Evolutionary conservation across 345 rosid genomes (phyloP), one percentile per base, ranked within the genome.

Genomic region (Boechera stricta): DNA sequence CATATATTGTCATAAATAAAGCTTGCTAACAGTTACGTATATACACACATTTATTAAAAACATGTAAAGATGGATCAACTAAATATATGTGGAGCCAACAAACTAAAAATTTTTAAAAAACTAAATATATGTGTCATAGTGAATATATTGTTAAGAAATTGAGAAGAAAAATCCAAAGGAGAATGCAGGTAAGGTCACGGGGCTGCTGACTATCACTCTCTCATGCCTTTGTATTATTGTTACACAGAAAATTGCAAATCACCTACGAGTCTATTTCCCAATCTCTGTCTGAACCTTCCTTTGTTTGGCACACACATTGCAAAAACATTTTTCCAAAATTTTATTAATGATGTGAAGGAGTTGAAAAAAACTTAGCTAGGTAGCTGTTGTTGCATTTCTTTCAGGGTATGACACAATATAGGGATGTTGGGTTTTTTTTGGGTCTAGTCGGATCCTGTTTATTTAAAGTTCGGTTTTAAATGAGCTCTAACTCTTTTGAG

Each of bases 171-270:
- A 21, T 32, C 57, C 55, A 47, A 47, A 59, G 67, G 47, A 66
- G n/a, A 33, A 33, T 71, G 57, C 66, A 45, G 67, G 57, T 71
- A 71, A 24, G 67, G 57, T 71, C 75, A 71, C 75, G 56, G 75
- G 67, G 9, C 2, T 32, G 56, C 16, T 47, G 36, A 5, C 35
- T 71, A 29, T 70, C 47, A 59, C 59, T 47, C 47, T 39, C 31
- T 29, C 67, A 15, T 58, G 67, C 67, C n/a, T 58, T 47, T 47
- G 67, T 71, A 47, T 58, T 21, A 33, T 45, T 29, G 4, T 33
- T 33, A 58, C 26, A 58, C 24, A 58, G 11, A 58, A 8, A n/a
- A n/a, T 36, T 60, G 2, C 31, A 18, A n/a, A 10, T 60, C 31
- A 60, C 47, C 31, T 60, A 38, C 2, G 2, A 53, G 28, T 21